Conservation (phyloP, 257 asterid species). For the Coffea canephora region DNA sequence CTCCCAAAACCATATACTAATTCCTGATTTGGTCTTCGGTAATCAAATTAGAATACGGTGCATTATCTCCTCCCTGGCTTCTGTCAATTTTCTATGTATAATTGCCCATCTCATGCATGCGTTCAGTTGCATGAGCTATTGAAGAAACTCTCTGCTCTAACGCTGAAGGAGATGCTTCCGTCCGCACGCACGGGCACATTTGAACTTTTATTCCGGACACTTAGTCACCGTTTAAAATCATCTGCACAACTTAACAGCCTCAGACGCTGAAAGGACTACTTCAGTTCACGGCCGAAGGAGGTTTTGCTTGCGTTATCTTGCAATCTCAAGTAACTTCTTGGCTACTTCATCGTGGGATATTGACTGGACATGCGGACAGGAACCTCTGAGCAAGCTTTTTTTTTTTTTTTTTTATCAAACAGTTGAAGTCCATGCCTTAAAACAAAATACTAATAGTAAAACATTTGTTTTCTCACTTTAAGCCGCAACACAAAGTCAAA, state of each 20-base stretch:
- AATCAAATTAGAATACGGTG: too few relatives aligned
- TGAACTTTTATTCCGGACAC: neutral
- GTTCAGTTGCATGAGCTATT: neutral
- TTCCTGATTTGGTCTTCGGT: too few relatives aligned
- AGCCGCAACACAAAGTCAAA: neutral
- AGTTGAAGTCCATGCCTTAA: neutral
- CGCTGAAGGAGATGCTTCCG: neutral
- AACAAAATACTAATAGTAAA: too few relatives aligned
- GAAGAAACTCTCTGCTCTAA: neutral
- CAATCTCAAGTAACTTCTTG: neutral
- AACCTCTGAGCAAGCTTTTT: neutral
- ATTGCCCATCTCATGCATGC: neutral
- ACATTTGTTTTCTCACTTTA: too few relatives aligned
- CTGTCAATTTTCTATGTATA: too few relatives aligned
- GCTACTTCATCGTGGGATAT: neutral
- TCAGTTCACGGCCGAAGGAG: too few relatives aligned
- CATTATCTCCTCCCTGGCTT: too few relatives aligned
- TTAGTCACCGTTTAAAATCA: neutral
- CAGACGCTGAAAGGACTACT: too few relatives aligned
- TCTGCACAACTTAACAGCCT: too few relatives aligned
- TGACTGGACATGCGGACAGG: neutral
- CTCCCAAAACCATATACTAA: too few relatives aligned
- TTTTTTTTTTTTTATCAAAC: too few relatives aligned
- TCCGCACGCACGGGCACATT: slow-evolving; percentile 15
- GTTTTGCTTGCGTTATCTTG: neutral